Conservation (phyloP, 148 eudicot genomes). For the Fagopyrum tataricum region DNA sequence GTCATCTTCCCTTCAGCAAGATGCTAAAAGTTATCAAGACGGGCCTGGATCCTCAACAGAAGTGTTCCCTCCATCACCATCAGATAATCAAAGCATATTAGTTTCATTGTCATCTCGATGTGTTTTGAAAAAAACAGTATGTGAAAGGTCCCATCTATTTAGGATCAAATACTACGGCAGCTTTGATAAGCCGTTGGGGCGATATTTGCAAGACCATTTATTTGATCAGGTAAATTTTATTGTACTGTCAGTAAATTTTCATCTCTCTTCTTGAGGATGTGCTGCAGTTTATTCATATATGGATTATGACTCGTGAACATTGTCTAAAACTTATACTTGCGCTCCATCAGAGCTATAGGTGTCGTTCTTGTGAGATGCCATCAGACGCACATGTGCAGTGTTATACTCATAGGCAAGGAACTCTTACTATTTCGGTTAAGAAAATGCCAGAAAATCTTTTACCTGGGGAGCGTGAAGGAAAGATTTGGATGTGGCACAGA, state of each 20-base stretch:
- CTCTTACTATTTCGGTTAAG: constrained; percentile 92
- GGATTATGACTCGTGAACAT: not conserved
- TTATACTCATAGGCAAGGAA: constrained; percentile 93
- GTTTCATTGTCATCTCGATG: constrained; percentile 87
- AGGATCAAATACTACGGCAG: constrained; percentile 92
- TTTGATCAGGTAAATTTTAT: constrained; percentile 64
- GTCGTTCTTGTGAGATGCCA: constrained; percentile 77
- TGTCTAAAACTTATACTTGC: not conserved
- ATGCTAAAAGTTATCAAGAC: constrained; percentile 28
- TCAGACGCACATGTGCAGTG: constrained; percentile 96
- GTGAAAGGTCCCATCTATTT: constrained; percentile 88
- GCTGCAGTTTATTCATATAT: not conserved
- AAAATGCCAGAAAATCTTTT: constrained; percentile 61
- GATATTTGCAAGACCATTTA: constrained; percentile 80
- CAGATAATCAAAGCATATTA: constrained; percentile 81
- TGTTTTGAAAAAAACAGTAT: constrained; percentile 91
- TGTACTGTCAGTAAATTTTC: not conserved
- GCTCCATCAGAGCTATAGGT: constrained; percentile 50
- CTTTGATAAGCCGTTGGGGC: constrained; percentile 90
- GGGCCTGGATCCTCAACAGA: constrained; percentile 44
- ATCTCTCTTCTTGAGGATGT: constrained; percentile 5
- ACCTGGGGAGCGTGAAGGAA: constrained; percentile 86
- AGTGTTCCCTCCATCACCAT: constrained; percentile 78
- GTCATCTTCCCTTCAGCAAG: constrained; percentile 28
- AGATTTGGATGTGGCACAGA: constrained; percentile 99